A percentile compares a stretch with the other conserved stretches of the same genome.
Conservation (phyloP, 805 yeast genomes). For the Lipomyces spencermartinsiae region DNA sequence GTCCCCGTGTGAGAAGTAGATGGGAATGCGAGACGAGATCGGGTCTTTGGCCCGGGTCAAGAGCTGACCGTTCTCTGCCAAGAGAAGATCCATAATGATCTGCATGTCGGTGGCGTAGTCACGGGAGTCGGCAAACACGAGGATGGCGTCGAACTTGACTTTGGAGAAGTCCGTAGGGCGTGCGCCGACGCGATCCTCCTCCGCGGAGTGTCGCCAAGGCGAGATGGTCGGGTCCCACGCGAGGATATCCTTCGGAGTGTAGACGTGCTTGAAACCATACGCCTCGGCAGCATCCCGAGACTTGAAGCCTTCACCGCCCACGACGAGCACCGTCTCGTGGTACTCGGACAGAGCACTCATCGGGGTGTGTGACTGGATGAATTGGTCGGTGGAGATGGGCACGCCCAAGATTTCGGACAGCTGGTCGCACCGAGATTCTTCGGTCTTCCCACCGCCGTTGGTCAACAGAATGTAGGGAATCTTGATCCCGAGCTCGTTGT, state of each 20-base stretch:
- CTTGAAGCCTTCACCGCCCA: slow-evolving; percentile 86
- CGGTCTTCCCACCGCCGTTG: slow-evolving; percentile 92
- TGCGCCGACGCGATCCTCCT: slow-evolving; percentile 51
- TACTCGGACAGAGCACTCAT: slow-evolving; percentile 78
- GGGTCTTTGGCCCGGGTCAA: slow-evolving; percentile 70
- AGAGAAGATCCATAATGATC: slow-evolving; percentile 78
- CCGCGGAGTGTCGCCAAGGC: slow-evolving; percentile 73
- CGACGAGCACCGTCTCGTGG: slow-evolving; percentile 77
- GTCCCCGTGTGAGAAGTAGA: slow-evolving; percentile 84
- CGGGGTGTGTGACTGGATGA: slow-evolving; percentile 93
- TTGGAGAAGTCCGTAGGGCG: slow-evolving; percentile 62
- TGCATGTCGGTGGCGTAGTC: slow-evolving; percentile 95
- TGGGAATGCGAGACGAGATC: slow-evolving; percentile 12
- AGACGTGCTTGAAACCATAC: slow-evolving; percentile 84
- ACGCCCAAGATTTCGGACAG: slow-evolving; percentile 65
- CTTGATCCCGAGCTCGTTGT: slow-evolving; percentile 73
- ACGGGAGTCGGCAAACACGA: slow-evolving; percentile 90
- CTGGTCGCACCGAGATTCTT: slow-evolving; percentile 73
- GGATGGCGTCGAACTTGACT: slow-evolving; percentile 74
- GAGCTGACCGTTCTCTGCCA: slow-evolving; percentile 80
- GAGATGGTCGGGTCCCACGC: slow-evolving; percentile 86
- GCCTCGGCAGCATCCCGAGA: slow-evolving; percentile 82
- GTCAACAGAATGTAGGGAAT: slow-evolving; percentile 88
- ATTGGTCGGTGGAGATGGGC: slow-evolving; percentile 73
- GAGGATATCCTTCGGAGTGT: slow-evolving; percentile 80